Percentiles rank a stretch among this genome's conserved stretches.
Evolutionary conservation across 2,329 filamentous ascomycete species (phyloP).

Genomic region (Mollisia scopiformis): DNA sequence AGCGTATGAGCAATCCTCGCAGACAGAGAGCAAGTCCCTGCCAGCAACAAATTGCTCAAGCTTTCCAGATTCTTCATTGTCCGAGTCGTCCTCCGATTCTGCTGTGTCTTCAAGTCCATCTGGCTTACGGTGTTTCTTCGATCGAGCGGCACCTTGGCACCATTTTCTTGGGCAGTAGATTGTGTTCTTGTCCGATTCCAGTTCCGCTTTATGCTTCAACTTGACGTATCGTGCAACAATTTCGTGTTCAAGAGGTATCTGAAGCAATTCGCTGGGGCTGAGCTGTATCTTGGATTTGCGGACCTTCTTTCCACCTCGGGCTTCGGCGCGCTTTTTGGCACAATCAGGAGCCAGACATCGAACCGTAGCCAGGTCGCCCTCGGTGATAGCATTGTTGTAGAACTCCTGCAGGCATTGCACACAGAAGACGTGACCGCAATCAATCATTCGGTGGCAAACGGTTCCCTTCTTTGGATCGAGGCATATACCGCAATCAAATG

Average conservation of each 20-base stretch:
- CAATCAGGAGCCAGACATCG: conserved; percentile 82
- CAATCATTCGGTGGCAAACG: conserved; percentile 78
- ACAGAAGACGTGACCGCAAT: conserved; percentile 93
- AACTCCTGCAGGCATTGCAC: conserved; percentile 84
- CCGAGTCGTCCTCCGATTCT: conserved; percentile 56
- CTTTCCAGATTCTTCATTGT: conserved; percentile 39
- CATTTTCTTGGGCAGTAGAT: conserved; percentile 90
- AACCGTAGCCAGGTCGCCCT: conserved; percentile 79
- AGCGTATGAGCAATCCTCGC: conserved; percentile 85
- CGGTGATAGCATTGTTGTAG: conserved; percentile 84
- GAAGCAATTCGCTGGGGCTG: conserved; percentile 81
- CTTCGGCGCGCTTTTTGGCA: conserved; percentile 58
- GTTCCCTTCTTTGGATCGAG: conserved; percentile 90
- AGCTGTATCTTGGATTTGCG: conserved; percentile 69
- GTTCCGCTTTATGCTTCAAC: conserved; percentile 88
- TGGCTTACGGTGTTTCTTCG: conserved; percentile 73
- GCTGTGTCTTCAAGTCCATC: conserved; percentile 64
- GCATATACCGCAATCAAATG: conserved; percentile 87
- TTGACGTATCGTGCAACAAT: conserved; percentile 84
- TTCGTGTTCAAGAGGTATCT: conserved; percentile 72
- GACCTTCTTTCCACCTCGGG: conserved; percentile 42
- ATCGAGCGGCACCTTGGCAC: conserved; percentile 88
- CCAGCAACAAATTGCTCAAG: conserved; percentile 26
- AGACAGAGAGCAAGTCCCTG: conserved; percentile 76
- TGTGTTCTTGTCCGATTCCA: conserved; percentile 89